Conservation (phyloP, 1,139 yeast species). For the Entelexis paramagnoliae region DNA sequence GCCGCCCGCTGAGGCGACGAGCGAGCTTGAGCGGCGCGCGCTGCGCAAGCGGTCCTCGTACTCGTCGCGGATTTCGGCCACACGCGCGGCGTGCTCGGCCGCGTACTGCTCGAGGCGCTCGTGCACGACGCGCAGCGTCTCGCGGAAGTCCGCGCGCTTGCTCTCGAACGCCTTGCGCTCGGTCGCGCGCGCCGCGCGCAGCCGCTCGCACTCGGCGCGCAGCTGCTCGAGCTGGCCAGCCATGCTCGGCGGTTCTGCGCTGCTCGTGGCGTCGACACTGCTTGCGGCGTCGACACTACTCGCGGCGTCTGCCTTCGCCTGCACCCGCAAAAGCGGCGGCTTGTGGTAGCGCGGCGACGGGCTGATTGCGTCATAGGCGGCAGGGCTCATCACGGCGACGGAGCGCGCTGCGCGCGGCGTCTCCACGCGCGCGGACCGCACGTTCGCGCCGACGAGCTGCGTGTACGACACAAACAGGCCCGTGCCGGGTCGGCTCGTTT, state of each 20-base stretch:
- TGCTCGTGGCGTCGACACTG: no score
- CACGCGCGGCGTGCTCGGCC: constrained; percentile 13
- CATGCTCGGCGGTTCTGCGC: background rate
- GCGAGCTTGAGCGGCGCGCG: constrained; percentile 17
- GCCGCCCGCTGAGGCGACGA: constrained; percentile 1
- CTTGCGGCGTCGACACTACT: background rate
- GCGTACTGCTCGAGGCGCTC: constrained; percentile 21
- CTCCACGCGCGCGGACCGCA: constrained; percentile 6
- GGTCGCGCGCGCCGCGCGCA: background rate
- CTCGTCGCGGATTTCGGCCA: constrained; percentile 11
- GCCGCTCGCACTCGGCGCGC: background rate
- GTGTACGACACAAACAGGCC: constrained; percentile 69
- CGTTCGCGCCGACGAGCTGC: constrained; percentile 38
- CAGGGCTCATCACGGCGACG: constrained; percentile 1
- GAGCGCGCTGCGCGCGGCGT: background rate
- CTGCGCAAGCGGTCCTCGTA: constrained; percentile 15
- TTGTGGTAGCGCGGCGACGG: constrained; percentile 11
- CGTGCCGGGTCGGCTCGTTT: constrained; percentile 49
- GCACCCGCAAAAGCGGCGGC: constrained; percentile 5
- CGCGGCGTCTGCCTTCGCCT: constrained; percentile 25
- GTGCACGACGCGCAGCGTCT: constrained; percentile 26
- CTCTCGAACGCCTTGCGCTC: constrained; percentile 1
- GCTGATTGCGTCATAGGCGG: constrained; percentile 3
- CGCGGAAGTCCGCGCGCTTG: constrained; percentile 31
- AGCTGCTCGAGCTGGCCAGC: constrained; percentile 2